Evolutionary conservation across 495 filamentous ascomycete species (phyloP), one percentile per base, ranked within the genome.

Genomic region (Choiromyces venosus): DNA sequence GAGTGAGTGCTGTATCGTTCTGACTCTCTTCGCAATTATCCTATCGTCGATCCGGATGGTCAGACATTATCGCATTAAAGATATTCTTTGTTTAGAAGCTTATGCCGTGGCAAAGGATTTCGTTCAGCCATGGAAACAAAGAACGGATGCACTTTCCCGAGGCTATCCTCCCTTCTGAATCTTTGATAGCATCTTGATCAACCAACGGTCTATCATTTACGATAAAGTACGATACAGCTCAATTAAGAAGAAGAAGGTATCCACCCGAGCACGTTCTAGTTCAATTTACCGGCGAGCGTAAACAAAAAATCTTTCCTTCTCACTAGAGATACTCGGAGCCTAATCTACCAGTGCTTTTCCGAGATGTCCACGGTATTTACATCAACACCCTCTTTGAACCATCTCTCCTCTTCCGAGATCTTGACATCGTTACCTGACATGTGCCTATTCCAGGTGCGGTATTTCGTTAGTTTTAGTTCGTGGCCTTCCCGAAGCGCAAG

Each of bases 401-500:
- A 92, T 67, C 90, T 82, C 79, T 89, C 87, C 25, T 82, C 83
- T 44, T 89, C 88, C 1, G 74, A 83, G 66, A 97, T 89, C 79
- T 88, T 85, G 33, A 97, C 80, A 83, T 97, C 92, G 78, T 96
- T 97, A 4, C 91, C 94, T 80, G 92, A 95, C 94, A 97, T 97
- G 88, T 90, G 88, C 65, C 93, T 82, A 84, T 14, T 14, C 37
- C 42, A 2, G 46, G 9, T 9, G 12, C 9, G 7, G n/a, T 12
- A 10, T 29, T 35, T 65, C 38, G 68, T 64, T 33, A 18, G 38
- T 14, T 44, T n/a, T 56, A 4, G 46, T 56, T 25, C 8, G 8
- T 1, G 2, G 46, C 29, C 9, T 29, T 56, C n/a, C 2, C 9
- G n/a, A 25, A 14, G n/a, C 4, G 33, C 18, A 33, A 35, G 21